Evolutionary conservation across 306 rosid species (phyloP).

Genomic region (Bauhinia variegata): DNA sequence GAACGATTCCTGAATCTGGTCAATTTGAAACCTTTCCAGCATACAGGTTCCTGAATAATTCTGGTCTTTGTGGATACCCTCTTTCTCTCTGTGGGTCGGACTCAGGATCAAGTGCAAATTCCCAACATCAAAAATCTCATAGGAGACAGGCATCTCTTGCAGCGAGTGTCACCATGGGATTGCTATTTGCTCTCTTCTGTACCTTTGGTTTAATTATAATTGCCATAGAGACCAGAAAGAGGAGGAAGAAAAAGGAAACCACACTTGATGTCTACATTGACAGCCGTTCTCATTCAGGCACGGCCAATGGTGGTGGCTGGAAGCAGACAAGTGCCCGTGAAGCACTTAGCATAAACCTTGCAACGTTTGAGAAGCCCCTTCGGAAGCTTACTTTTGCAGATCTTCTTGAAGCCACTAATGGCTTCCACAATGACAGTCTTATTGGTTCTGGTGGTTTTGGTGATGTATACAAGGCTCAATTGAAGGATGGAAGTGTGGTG

Average conservation of each 20-base stretch:
- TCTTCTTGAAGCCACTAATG: constrained; percentile 67
- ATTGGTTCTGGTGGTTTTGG: constrained; percentile 77
- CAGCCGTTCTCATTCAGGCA: constrained; percentile 51
- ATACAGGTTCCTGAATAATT: constrained; percentile 48
- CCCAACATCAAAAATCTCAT: constrained; percentile 54
- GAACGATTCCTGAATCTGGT: constrained; percentile 57
- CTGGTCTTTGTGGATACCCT: constrained; percentile 73
- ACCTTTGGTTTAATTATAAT: constrained; percentile 60
- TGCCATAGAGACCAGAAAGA: constrained; percentile 52
- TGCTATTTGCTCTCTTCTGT: constrained; percentile 65
- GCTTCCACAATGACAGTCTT: constrained; percentile 60
- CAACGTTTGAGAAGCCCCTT: constrained; percentile 68
- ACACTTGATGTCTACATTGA: constrained; percentile 49
- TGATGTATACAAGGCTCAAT: constrained; percentile 69
- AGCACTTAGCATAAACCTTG: constrained; percentile 70
- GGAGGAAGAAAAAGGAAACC: constrained; percentile 59
- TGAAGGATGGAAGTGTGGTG: constrained; percentile 70
- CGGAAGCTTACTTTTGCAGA: constrained; percentile 72
- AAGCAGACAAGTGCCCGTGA: constrained; percentile 58
- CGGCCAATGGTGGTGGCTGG: constrained; percentile 54
- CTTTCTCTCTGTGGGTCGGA: constrained; percentile 43
- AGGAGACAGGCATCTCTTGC: constrained; percentile 58
- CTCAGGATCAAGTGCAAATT: constrained; percentile 19
- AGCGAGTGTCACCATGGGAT: constrained; percentile 68
- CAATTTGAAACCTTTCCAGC: constrained; percentile 68